phyloP scores from a whole-genome alignment of 23 red algal genomes.

The Gracilaria domingensis region DNA sequence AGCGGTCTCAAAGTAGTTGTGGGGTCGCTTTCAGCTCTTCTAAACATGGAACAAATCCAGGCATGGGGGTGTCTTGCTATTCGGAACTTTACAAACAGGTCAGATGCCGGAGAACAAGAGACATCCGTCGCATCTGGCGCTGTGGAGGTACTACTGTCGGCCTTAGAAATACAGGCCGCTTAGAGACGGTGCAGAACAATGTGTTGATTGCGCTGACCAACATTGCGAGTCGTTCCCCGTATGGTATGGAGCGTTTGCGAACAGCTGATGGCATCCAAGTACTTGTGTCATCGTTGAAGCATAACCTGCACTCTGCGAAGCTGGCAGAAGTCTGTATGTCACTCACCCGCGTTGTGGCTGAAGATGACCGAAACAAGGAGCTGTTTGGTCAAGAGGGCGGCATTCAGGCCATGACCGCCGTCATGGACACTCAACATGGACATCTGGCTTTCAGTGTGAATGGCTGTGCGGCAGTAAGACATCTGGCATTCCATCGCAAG shows the following conservation, averaged over 20 bases:
- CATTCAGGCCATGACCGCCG: slow-evolving; percentile 50
- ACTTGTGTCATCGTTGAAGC: slow-evolving; percentile 41
- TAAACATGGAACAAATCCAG: slow-evolving; percentile 59
- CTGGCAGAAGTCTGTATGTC: slow-evolving; percentile 58
- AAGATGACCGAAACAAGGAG: slow-evolving; percentile 60
- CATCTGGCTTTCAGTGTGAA: slow-evolving; percentile 53
- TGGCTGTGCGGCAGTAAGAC: slow-evolving; percentile 48
- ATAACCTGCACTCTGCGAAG: slow-evolving; percentile 27
- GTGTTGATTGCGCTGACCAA: slow-evolving; percentile 53
- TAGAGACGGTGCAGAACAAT: slow-evolving; percentile 57
- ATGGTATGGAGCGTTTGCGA: slow-evolving; percentile 56
- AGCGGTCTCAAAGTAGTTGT: slow-evolving; percentile 56
- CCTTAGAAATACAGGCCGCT: slow-evolving; percentile 47
- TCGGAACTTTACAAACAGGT: slow-evolving; percentile 67
- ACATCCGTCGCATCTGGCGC: slow-evolving; percentile 48
- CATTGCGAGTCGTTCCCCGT: slow-evolving; percentile 42
- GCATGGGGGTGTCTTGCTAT: slow-evolving; percentile 77
- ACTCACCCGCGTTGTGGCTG: slow-evolving; percentile 31
- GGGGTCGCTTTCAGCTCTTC: slow-evolving; percentile 51
- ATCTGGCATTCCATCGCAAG: slow-evolving; percentile 56
- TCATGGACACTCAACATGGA: slow-evolving; percentile 44
- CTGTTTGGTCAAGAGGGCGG: slow-evolving; percentile 51
- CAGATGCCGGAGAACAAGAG: slow-evolving; percentile 21
- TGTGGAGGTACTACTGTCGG: slow-evolving; percentile 57
- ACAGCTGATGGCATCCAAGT: slow-evolving; percentile 51